These are phyloP conservation scores for Arthrobotrys musiformis DNA, from an alignment of 2,329 filamentous ascomycete genomes.

Conservation along the genomic window DNA sequence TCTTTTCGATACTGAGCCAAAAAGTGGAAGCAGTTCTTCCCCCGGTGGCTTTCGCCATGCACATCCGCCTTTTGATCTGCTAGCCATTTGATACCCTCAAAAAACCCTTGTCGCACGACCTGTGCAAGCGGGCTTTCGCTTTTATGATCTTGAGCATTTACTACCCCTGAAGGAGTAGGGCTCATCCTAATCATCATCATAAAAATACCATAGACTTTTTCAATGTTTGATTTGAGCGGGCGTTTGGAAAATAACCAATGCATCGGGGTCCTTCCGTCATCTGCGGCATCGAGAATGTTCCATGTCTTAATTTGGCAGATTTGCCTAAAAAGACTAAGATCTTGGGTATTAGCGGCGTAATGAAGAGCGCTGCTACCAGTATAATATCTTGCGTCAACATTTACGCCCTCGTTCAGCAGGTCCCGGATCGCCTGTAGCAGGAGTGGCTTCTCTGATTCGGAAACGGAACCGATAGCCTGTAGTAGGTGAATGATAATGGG, in stretches of 20 bases:
- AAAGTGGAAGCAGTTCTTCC: constrained; percentile 15
- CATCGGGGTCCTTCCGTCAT: neutral
- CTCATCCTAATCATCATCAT: constrained; percentile 5
- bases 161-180: neutral
- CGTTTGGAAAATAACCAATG: neutral
- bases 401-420: neutral
- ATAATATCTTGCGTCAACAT: no score
- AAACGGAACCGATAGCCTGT: neutral
- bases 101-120: neutral
- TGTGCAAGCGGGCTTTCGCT: constrained; percentile 5
- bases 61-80: neutral
- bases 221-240: neutral
- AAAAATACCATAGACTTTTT: neutral
- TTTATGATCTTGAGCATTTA: constrained; percentile 19
- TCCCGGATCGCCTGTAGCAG: neutral
- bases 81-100: neutral
- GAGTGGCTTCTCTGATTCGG: neutral
- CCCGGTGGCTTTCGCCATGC: neutral
- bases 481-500: neutral
- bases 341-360: neutral
- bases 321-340: constrained; percentile 13
- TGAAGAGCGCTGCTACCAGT: neutral
- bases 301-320: constrained; percentile 7
- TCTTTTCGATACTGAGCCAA: neutral
- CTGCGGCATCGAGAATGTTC: neutral